Evolutionary conservation across 345 rosid species (phyloP).

Genomic region (Schrenkiella parvula): DNA sequence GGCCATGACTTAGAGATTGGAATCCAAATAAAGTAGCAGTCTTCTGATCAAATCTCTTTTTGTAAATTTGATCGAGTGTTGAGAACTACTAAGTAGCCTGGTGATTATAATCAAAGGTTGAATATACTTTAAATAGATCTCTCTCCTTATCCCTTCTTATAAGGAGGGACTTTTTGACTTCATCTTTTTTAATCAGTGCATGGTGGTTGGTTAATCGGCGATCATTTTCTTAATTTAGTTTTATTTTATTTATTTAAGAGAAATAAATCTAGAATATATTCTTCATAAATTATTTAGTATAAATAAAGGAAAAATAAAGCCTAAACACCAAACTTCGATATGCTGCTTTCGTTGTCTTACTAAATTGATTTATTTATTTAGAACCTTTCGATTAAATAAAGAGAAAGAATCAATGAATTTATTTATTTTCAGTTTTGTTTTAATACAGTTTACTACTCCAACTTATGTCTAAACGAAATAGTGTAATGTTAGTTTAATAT

Average conservation of each 20-base stretch:
- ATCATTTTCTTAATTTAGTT: not conserved
- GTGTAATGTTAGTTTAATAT: no score
- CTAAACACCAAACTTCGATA: no score
- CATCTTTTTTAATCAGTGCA: not conserved
- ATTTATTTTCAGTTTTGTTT: no score
- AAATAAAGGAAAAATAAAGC: no score
- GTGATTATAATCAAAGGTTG: not conserved
- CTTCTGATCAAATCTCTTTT: not conserved
- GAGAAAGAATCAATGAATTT: no score
- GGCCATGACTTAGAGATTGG: slow-evolving; percentile 60
- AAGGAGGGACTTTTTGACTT: slow-evolving; percentile 14
- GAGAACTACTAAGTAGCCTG: not conserved
- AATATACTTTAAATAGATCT: not conserved
- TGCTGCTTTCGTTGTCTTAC: no score
- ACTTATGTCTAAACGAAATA: no score
- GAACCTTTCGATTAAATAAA: no score
- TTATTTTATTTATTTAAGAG: not conserved
- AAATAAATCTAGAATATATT: not conserved
- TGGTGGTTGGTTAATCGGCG: not conserved
- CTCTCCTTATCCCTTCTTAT: slow-evolving; percentile 11
- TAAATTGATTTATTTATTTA: no score
- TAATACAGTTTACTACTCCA: no score
- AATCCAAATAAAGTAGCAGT: not conserved
- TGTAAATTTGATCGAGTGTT: not conserved
- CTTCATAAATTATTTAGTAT: not conserved